Conservation (phyloP, 208 protist species). For the Trypanosoma scelopori region DNA sequence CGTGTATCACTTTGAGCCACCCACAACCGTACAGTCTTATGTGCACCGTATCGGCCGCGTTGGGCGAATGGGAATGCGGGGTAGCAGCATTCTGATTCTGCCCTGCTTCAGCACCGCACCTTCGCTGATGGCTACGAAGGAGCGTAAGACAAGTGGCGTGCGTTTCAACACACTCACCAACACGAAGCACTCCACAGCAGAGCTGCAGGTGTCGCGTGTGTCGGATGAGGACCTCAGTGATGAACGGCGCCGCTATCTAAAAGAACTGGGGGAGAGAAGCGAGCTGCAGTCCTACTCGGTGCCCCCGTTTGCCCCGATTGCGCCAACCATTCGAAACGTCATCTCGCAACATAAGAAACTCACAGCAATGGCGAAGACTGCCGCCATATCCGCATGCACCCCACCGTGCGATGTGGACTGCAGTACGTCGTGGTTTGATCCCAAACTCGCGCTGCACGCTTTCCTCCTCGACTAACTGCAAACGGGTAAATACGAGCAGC, state of each 20-base stretch:
- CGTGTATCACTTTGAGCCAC: conserved; percentile 91
- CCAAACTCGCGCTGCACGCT: conserved; percentile 56
- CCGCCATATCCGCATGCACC: conserved; percentile 74
- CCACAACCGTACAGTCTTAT: conserved; percentile 74
- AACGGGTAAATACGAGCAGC: no score
- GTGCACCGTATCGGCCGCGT: conserved; percentile 90
- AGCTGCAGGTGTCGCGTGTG: conserved; percentile 45
- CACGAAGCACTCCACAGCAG: conserved; percentile 59
- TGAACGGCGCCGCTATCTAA: conserved; percentile 49
- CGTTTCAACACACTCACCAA: conserved; percentile 82
- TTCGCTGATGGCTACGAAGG: conserved; percentile 32
- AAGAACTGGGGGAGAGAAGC: conserved; percentile 46
- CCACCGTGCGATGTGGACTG: conserved; percentile 17
- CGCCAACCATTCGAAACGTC: conserved; percentile 69
- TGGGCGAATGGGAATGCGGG: conserved; percentile 87
- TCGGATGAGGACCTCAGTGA: conserved; percentile 34
- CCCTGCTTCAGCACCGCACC: conserved; percentile 39
- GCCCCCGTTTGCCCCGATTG: conserved; percentile 78
- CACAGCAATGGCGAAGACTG: conserved; percentile 54
- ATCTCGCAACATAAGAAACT: conserved; percentile 61
- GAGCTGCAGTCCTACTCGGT: conserved; percentile 60
- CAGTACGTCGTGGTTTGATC: conserved; percentile 54
- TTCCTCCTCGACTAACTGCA: conserved; percentile 59
- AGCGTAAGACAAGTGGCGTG: conserved; percentile 66
- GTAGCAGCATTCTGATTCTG: conserved; percentile 80